Percentiles rank a stretch among this genome's conserved stretches.
Evolutionary conservation across 192 early-diverging fungal genomes (phyloP).

Genomic region (Backusella morwellensis): DNA sequence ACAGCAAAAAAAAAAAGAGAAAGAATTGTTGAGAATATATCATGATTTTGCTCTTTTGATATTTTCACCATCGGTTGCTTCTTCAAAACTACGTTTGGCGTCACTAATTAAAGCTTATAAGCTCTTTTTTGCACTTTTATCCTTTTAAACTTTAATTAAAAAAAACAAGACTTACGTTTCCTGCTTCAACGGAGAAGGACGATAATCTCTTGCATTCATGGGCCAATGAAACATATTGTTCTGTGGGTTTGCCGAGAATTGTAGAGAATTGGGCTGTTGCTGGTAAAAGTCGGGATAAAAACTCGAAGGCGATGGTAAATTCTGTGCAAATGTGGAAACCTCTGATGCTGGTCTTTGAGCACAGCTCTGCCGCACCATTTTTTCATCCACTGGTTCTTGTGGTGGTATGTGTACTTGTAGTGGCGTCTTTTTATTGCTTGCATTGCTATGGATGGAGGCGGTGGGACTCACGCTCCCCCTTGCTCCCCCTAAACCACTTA

Average conservation of each 20-base stretch:
- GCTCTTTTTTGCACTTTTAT: not conserved
- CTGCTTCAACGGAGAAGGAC: slow-evolving; percentile 45
- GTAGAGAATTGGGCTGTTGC: slow-evolving; percentile 55
- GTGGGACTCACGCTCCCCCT: slow-evolving; percentile 14
- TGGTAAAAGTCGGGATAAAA: slow-evolving; percentile 78
- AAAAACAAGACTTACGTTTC: not conserved
- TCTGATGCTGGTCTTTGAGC: not conserved
- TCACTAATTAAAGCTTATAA: not conserved
- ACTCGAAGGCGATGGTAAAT: slow-evolving; percentile 73
- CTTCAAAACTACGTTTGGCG: not conserved
- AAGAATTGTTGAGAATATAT: not conserved
- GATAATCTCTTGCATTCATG: slow-evolving; percentile 38
- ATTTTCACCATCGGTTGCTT: not conserved
- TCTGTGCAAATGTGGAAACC: slow-evolving; percentile 61
- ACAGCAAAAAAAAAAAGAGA: not conserved
- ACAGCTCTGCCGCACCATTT: not conserved
- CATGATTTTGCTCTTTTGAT: slow-evolving; percentile 7
- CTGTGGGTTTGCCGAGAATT: slow-evolving; percentile 67
- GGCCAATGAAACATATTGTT: slow-evolving; percentile 77
- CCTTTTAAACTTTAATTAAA: not conserved
- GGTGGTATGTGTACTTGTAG: slow-evolving; percentile 8
- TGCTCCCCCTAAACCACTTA: not conserved
- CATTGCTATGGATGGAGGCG: slow-evolving; percentile 30
- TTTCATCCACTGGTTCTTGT: not conserved
- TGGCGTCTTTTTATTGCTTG: slow-evolving; percentile 4